Percentiles rank a stretch among this genome's conserved stretches.
These are phyloP conservation scores for Pythium brassicae DNA, from an alignment of 352 stramenopile genomes.

Conservation along the genomic window DNA sequence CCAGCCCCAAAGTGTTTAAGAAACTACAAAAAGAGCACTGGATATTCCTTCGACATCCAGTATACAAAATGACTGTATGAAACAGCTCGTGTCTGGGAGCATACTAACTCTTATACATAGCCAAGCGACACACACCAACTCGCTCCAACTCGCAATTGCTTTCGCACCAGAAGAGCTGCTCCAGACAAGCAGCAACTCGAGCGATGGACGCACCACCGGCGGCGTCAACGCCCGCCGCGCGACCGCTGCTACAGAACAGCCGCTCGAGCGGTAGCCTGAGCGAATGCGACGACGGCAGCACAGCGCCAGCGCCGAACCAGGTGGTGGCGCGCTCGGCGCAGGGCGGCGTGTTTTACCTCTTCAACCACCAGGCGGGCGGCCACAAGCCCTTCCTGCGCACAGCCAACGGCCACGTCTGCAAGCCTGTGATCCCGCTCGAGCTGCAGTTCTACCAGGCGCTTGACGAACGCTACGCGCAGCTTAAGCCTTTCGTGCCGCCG, in stretches of 20 bases:
- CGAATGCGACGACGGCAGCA: conserved; percentile 11
- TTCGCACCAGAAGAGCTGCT: no score
- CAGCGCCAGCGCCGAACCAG: conserved; percentile 26
- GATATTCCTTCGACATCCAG: no score
- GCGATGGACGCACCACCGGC: background rate
- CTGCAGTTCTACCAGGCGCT: conserved; percentile 73
- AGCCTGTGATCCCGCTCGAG: conserved; percentile 66
- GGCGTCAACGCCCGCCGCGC: background rate
- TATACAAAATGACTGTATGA: no score
- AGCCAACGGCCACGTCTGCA: conserved; percentile 65
- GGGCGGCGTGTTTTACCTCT: conserved; percentile 74
- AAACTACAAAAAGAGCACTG: no score
- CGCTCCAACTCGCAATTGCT: no score
- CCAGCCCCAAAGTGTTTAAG: no score
- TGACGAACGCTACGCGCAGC: conserved; percentile 39
- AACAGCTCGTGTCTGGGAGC: no score
- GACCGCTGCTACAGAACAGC: conserved; percentile 9
- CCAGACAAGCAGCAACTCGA: background rate
- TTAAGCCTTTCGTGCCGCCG: conserved; percentile 59
- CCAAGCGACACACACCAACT: background rate
- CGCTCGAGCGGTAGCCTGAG: conserved; percentile 11
- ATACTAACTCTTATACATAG: background rate
- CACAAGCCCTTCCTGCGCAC: conserved; percentile 73
- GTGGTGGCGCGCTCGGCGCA: conserved; percentile 60
- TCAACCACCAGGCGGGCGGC: conserved; percentile 75